Evolutionary conservation across 192 early-diverging fungal species (phyloP), one percentile per base, ranked within the genome.

Genomic region (Backusella luteola): DNA sequence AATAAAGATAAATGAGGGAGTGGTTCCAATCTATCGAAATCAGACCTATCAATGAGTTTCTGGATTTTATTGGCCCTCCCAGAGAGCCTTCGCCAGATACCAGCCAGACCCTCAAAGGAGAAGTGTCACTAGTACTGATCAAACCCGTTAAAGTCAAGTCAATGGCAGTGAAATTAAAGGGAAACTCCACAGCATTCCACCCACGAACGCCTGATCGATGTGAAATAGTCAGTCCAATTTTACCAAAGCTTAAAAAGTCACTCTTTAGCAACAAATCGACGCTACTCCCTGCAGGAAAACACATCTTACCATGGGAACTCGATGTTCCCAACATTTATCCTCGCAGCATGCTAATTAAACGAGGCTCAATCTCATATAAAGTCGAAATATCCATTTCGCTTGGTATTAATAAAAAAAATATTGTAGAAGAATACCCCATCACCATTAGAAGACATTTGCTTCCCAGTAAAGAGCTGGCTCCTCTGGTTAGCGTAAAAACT

Each of bases 111-210:
- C 46, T 81, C 17, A 49, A 77, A 41, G 81, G 81, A 17, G 52
- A 72, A 29, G 35, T 77, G 6, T 12, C 19, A 6, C 26, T 83
- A 19, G 56, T 71, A 19, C 38, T 83, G 21, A 70, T 38, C 15
- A 79, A 66, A 29, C 29, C 77, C 19, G 29, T 77, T 8, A 83
- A 78, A 26, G 73, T 79, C 17, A 63, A 71, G 26, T 66, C 63
- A 5, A 83, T 83, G 42, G 39, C 26, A 15, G 56, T 83, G 0
- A 83, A 79, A 70, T 74, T 83, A 71, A 83, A 79, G 41, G 81
- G 81, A 1, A 70, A n/a, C 21, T 68, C 71, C 19, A 59, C 15
- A n/a, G 46, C 70, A 0, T 0, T 41, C 1, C 42, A 78, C 5
- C 34, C 21, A 36, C 39, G 42, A 21, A 44, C 14, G 19, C 3